Base-by-base conservation (phyloP, 805 yeast genomes). In the Schwanniomyces polymorphus region DNA sequence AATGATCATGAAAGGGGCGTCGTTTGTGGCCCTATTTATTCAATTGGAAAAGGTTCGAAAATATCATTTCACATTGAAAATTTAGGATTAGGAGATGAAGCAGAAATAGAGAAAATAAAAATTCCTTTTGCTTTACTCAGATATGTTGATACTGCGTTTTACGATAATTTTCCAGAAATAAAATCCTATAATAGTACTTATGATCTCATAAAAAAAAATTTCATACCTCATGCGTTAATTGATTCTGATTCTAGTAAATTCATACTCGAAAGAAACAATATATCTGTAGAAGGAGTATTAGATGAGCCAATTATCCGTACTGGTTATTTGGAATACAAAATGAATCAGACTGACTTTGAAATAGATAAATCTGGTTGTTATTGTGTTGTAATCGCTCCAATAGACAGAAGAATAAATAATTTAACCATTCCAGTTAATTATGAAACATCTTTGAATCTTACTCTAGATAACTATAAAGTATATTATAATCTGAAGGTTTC, bases 361-460 rank as follows among this genome's bases (percentile, higher is more conserved):
- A 60, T 61, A 12, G 45, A 54, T 9, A 49, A 56, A 39, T 47
- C 63, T 1, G 72, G 72, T 1, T 39, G 54, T 16, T 67, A 66
- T 47, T 67, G 72, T 52, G 64, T 64, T 9, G 66, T 63, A 44
- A 49, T 63, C 27, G 64, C 61, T 5, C 63, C 63, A 8, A 61
- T 34, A 4, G 55, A 53, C 5, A 47, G 45, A 14, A 47, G 42
- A 0, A 38, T 51, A 9, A 21, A 21, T 21, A 40, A 46, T 11
- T 34, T 59, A 25, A 7, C 33, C 3, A 42, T 60, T n/a, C 60
- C 66, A 1, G 50, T 67, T 7, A 39, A 38, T 16, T 55, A 51
- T 44, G 49, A 51, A 16, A 56, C 53, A 64, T 1, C 55, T 59
- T 28, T 72, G 72, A 4, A 53, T 60, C 42, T 56, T 67, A 47